A percentile compares a stretch with the other conserved stretches of the same genome.
phyloP scores from a whole-genome alignment of 176 grass and related monocot species.

The Musa schizocarpa region DNA sequence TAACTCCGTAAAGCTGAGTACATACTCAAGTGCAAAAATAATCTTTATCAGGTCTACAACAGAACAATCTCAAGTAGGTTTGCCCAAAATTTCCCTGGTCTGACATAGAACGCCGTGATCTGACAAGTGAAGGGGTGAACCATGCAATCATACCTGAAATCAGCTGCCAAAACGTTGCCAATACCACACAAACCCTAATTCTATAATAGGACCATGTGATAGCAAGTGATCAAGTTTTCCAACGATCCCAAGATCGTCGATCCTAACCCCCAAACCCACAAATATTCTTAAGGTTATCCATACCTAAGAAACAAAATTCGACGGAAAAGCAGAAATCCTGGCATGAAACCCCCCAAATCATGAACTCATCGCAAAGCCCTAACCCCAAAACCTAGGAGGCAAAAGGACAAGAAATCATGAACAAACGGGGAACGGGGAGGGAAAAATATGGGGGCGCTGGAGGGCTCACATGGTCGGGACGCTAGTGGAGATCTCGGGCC shows the following conservation, averaged over 20 bases:
- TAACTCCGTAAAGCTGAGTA: background rate
- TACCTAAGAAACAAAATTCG: background rate
- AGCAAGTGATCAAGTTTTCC: background rate
- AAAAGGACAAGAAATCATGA: background rate
- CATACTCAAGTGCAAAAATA: background rate
- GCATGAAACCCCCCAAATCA: background rate
- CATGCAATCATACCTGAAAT: background rate
- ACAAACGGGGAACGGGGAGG: background rate
- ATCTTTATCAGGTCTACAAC: background rate
- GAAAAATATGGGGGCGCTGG: background rate
- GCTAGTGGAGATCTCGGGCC: slow-evolving; percentile 99
- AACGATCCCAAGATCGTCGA: background rate
- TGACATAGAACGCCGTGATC: too few species aligned
- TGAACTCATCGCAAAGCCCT: background rate
- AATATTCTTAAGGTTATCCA: background rate
- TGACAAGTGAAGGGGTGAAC: too few species aligned
- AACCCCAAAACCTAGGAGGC: background rate
- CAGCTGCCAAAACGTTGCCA: background rate
- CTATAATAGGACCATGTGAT: background rate
- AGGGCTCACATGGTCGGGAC: slow-evolving; percentile 78
- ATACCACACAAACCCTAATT: background rate
- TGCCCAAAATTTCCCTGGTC: background rate
- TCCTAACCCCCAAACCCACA: background rate
- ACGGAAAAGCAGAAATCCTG: background rate
- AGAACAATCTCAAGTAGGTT: background rate